A percentile compares a stretch with the other conserved stretches of the same genome.
These are phyloP conservation scores for Cercospora berteroae DNA, from an alignment of 2,329 filamentous ascomycete genomes.

Conservation along the genomic window DNA sequence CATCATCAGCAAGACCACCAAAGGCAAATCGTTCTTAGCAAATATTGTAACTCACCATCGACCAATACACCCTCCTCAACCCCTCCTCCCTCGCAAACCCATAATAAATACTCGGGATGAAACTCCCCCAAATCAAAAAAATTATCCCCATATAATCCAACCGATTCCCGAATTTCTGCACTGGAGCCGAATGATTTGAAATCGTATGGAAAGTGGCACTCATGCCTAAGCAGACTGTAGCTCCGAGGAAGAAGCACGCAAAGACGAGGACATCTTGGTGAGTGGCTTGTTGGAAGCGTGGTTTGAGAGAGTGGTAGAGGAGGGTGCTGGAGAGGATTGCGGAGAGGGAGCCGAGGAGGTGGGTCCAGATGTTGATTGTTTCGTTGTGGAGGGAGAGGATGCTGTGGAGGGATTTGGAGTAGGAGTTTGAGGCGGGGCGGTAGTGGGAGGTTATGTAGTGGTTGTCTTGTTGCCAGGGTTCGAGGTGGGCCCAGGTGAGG, in stretches of 20 bases:
- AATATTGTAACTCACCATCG: slow-evolving; percentile 56
- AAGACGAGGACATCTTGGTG: slow-evolving; percentile 68
- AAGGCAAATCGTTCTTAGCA: too few species aligned
- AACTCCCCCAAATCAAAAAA: slow-evolving; percentile 84
- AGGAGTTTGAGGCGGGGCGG: slow-evolving; percentile 62
- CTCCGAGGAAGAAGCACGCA: slow-evolving; percentile 72
- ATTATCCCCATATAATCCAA: slow-evolving; percentile 95
- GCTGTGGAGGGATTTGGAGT: slow-evolving; percentile 56
- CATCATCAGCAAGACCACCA: not conserved
- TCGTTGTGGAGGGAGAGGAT: slow-evolving; percentile 66
- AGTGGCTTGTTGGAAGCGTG: slow-evolving; percentile 65
- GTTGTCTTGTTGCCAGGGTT: slow-evolving; percentile 58
- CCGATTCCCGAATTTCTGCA: slow-evolving; percentile 84
- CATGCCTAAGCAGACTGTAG: slow-evolving; percentile 48
- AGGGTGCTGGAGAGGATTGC: slow-evolving; percentile 54
- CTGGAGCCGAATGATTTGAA: slow-evolving; percentile 74
- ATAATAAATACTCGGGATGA: slow-evolving; percentile 84
- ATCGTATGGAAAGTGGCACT: slow-evolving; percentile 76
- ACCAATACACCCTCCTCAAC: slow-evolving; percentile 70
- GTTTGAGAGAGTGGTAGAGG: slow-evolving; percentile 58
- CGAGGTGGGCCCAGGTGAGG: slow-evolving; percentile 48
- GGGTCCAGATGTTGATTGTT: slow-evolving; percentile 69
- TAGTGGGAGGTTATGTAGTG: slow-evolving; percentile 67
- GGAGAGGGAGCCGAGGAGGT: slow-evolving; percentile 64
- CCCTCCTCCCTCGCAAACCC: slow-evolving; percentile 70